Base-by-base conservation (phyloP, 2,329 filamentous ascomycete species). In the Aspergillus puulaauensis region DNA sequence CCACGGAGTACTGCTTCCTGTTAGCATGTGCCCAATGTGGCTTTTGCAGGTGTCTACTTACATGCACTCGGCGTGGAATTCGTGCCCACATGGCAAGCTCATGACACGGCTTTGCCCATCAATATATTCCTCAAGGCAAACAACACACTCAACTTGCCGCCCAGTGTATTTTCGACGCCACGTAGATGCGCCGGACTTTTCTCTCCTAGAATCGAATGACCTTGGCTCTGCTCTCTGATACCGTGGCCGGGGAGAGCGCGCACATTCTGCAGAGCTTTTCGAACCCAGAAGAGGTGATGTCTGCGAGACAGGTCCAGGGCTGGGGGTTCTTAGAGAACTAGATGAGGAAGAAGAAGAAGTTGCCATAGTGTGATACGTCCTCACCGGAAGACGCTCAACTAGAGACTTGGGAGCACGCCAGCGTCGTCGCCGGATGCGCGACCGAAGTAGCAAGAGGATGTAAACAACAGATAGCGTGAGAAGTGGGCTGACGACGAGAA, bases 51-150 rank as follows among this genome's bases (percentile, higher is more conserved):
- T 15, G 15, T 9, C 24, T 51, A 89, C 92, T 88, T 79, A 96
- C 92, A 99, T 98, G 92, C 95, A 99, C 72, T 96, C 92, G 27
- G 83, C 93, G 74, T 99, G 95, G 75, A 98, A 99, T 70, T 99
- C 95, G 73, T 99, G 95, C 37, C 95, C 95, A 75, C 95, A 99
- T 8, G 95, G 95, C 58, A 99, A 78, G 70, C 92, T 96, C 95
- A 99, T 99, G 40, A 99, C 93, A 69, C 87, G 86, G 73, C 92
- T 96, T 67, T 97, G 87, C 40, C 95, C 95, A 73, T 97, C 93
- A 21, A 96, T 82, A 69, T 98, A 99, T 72, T 99, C 95, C 71
- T 99, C 95, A 35, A 99, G 79, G 68, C 95, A 99, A 2, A 99
- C 93, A 12, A 97, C 93, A 71, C 95, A 99, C 74, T 99, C 95